phyloP scores from a whole-genome alignment of 805 yeast genomes.

The Wickerhamomyces chambardii region DNA sequence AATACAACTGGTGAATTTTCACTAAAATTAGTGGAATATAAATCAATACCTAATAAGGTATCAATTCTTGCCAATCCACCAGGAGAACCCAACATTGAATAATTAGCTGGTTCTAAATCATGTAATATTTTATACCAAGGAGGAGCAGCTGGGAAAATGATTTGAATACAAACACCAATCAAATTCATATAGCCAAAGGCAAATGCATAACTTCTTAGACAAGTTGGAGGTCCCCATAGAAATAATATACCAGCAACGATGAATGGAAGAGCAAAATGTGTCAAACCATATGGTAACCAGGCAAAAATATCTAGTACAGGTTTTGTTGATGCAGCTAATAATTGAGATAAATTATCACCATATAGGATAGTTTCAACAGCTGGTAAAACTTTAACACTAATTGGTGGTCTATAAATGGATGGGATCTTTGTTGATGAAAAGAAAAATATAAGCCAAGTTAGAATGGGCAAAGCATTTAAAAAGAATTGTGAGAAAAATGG shows the following conservation, averaged over 20 bases:
- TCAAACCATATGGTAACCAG: constrained; percentile 91
- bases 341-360: constrained; percentile 83
- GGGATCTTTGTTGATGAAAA: constrained; percentile 74
- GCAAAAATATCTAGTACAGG: constrained; percentile 73
- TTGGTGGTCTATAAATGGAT: constrained; percentile 72
- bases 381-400: constrained; percentile 80
- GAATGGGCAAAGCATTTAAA: constrained; percentile 72
- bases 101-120: constrained; percentile 86
- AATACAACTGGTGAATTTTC: constrained; percentile 80
- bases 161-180: constrained; percentile 75
- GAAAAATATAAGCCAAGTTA: constrained; percentile 79
- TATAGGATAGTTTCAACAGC: constrained; percentile 87
- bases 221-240: constrained; percentile 86
- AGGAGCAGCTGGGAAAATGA: constrained; percentile 88
- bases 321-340: constrained; percentile 66
- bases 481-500: constrained; percentile 84
- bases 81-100: constrained; percentile 87
- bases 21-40: constrained; percentile 75
- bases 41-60: constrained; percentile 61
- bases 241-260: constrained; percentile 72
- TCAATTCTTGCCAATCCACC: constrained; percentile 94
- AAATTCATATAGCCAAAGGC: constrained; percentile 94
- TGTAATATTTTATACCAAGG: constrained; percentile 91
- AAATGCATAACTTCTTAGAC: constrained; percentile 76
- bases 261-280: constrained; percentile 89